Evolutionary conservation across 1,284 basidiomycete genomes (phyloP), one percentile per base, ranked within the genome.

Genomic region (Sphagnurus paluster): DNA sequence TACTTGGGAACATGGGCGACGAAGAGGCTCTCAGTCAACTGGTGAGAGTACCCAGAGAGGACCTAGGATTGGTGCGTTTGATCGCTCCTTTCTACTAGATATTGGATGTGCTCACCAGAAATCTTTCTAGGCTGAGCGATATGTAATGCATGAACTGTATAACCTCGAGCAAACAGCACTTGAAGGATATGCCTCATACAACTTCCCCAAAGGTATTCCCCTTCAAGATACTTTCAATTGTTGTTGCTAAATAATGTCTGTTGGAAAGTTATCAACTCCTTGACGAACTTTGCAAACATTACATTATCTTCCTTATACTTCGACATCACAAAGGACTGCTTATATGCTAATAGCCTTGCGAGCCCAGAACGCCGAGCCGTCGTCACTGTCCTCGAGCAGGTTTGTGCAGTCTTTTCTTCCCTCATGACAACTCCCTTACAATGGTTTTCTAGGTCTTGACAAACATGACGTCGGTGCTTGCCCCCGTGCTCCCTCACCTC

Each of bases 401-500:
- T 93, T 8, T 32, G 26, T 32, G n/a, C n/a, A n/a, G n/a, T 54
- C 1, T 30, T 37, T 21, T 21, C 20, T 14, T 11, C 13, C 26
- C 20, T 16, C 4, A 6, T 35, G 5, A 34, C 42, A 19, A 29
- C 34, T 51, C 16, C 21, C 20, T 44, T 16, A 42, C 28, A 24
- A 28, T 35, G 13, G 26, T 24, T 20, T 17, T 14, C 4, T 58
- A 93, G 90, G 74, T 87, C 28, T 65, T 98, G 40, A 67, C 73
- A 19, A 84, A 82, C 0, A 79, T 94, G 66, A 80, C 80, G 0
- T 77, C 76, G 5, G 76, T 94, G 11, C 71, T 96, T 34, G 91
- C 93, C 0, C 97, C 96, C 0, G 84, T 98, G 21, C 74, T 90
- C 4, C 96, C 97, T 2, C 90, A 97, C 61, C 77, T 98, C 2